These are phyloP conservation scores for Hymenoscyphus infarciens DNA, from an alignment of 2,329 filamentous ascomycete genomes.

Conservation along the genomic window DNA sequence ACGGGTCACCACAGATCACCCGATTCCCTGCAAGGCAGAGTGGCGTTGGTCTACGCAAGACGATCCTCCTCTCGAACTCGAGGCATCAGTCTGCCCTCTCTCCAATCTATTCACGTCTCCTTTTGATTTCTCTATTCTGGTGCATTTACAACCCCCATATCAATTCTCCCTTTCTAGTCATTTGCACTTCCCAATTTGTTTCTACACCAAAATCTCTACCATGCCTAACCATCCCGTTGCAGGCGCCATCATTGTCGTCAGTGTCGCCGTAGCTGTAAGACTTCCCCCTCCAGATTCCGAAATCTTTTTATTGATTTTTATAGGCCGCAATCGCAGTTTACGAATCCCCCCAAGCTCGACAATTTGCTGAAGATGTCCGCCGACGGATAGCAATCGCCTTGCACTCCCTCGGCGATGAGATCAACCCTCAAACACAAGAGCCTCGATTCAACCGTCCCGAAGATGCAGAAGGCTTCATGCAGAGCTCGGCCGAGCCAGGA, in stretches of 20 bases:
- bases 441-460: constrained; percentile 64
- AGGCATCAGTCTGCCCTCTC: constrained; percentile 8
- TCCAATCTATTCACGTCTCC: neutral
- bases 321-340: constrained; percentile 46
- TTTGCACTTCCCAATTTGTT: neutral
- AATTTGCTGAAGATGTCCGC: constrained; percentile 58
- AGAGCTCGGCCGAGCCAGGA: constrained; percentile 46
- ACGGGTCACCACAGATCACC: constrained; percentile 18
- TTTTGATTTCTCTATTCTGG: neutral
- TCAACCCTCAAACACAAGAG: constrained; percentile 39
- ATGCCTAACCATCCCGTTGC: constrained; percentile 35
- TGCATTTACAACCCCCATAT: neutral
- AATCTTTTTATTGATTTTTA: constrained; percentile 14
- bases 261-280: constrained; percentile 34
- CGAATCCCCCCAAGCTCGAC: constrained; percentile 60
- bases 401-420: constrained; percentile 55
- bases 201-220: constrained; percentile 9
- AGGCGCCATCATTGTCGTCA: constrained; percentile 35
- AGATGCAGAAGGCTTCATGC: constrained; percentile 61
- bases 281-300: constrained; percentile 1
- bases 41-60: constrained; percentile 14
- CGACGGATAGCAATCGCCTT: constrained; percentile 58
- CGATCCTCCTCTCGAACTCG: constrained; percentile 10
- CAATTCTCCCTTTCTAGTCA: neutral
- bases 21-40: constrained; percentile 14